A percentile compares a stretch with the other conserved stretches of the same genome.
Evolutionary conservation across 1,139 yeast species (phyloP).

Genomic region (Hansenula lynferdii): DNA sequence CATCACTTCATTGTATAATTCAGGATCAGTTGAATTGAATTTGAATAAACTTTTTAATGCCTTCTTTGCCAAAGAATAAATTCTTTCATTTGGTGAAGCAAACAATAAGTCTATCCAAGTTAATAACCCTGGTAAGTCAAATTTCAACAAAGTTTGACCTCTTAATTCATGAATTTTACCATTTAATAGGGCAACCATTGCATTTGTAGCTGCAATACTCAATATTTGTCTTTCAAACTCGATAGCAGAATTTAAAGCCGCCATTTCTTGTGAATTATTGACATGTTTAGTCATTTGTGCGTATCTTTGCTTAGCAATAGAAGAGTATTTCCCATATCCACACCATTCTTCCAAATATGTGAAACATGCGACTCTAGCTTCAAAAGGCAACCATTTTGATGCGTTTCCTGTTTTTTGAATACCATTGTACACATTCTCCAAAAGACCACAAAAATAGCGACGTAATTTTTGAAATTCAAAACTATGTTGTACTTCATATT

Average conservation of each 20-base stretch:
- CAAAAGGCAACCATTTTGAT: slow-evolving; percentile 67
- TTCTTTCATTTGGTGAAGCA: slow-evolving; percentile 50
- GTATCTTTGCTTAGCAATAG: slow-evolving; percentile 64
- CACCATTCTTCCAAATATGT: slow-evolving; percentile 91
- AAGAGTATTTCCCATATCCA: slow-evolving; percentile 69
- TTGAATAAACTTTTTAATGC: slow-evolving; percentile 67
- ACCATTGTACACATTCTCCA: slow-evolving; percentile 64
- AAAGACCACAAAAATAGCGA: slow-evolving; percentile 72
- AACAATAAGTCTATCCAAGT: slow-evolving; percentile 77
- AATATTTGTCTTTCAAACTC: slow-evolving; percentile 77
- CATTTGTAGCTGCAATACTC: slow-evolving; percentile 68
- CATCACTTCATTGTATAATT: slow-evolving; percentile 59
- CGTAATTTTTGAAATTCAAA: slow-evolving; percentile 75
- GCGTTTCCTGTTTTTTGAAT: slow-evolving; percentile 35
- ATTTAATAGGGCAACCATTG: slow-evolving; percentile 79
- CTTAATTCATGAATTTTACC: slow-evolving; percentile 54
- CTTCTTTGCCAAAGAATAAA: slow-evolving; percentile 60
- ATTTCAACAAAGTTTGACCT: slow-evolving; percentile 48
- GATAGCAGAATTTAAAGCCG: slow-evolving; percentile 66
- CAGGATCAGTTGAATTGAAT: slow-evolving; percentile 51
- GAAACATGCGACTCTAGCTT: slow-evolving; percentile 80
- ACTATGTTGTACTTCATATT: slow-evolving; percentile 55
- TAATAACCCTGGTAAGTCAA: slow-evolving; percentile 65
- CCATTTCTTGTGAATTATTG: slow-evolving; percentile 39
- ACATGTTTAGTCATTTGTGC: slow-evolving; percentile 48